Percentiles rank a stretch among this genome's conserved stretches.
Conservation (phyloP, 2,329 filamentous ascomycete species). For the Xylariaceae sp. region DNA sequence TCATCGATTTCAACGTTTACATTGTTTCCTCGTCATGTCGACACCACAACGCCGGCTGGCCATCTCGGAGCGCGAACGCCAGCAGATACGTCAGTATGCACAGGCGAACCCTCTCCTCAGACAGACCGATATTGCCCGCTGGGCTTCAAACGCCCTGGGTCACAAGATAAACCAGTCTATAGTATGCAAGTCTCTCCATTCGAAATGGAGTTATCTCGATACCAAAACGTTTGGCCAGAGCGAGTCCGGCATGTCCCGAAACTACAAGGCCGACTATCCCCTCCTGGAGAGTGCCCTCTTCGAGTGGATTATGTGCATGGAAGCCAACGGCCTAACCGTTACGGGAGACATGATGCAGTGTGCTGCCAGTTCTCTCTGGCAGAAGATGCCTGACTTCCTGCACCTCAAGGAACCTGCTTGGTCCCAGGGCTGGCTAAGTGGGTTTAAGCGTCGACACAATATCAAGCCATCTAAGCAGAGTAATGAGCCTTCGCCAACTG, state of each 20-base stretch:
- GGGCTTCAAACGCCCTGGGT: neutral
- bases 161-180: neutral
- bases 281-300: neutral
- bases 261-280: neutral
- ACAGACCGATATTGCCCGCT: neutral
- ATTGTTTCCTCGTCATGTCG: neutral
- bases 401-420: neutral
- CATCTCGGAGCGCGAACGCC: neutral
- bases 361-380: neutral
- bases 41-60: neutral
- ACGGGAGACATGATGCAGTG: neutral
- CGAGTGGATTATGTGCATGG: neutral
- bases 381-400: neutral
- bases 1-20: neutral
- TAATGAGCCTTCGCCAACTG: neutral
- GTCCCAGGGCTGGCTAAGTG: neutral
- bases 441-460: neutral
- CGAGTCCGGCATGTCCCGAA: neutral
- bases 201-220: neutral
- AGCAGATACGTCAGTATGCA: neutral
- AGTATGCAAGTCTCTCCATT: neutral
- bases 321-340: neutral
- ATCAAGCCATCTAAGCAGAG: neutral
- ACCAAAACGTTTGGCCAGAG: neutral
- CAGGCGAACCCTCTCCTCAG: neutral